Percentiles rank a stretch among this genome's conserved stretches.
Evolutionary conservation across 371 early-diverging fungal genomes (phyloP).

Genomic region (Chytridium lagenaria): DNA sequence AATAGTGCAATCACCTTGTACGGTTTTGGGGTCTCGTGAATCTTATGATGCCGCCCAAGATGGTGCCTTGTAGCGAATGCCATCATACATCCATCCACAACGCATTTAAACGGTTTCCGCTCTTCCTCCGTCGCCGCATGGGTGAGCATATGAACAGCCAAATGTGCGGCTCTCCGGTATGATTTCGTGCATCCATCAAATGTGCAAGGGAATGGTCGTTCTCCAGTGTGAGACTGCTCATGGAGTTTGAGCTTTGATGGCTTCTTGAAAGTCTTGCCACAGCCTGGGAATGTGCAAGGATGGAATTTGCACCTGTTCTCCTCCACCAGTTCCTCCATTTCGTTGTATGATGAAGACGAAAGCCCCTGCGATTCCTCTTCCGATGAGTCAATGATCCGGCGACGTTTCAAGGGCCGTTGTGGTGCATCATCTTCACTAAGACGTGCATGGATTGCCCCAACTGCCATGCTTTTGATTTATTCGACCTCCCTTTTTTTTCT

Average conservation of each 20-base stretch:
- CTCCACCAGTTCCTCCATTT: neutral
- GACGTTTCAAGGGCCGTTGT: no score
- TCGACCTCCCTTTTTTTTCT: no score
- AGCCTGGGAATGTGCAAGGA: constrained; percentile 46
- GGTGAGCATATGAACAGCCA: constrained; percentile 61
- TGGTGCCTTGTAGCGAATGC: constrained; percentile 53
- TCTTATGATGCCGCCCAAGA: constrained; percentile 55
- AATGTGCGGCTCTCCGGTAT: constrained; percentile 62
- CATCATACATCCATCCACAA: constrained; percentile 46
- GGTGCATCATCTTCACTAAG: no score
- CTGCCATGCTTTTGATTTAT: no score
- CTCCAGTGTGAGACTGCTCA: constrained; percentile 65
- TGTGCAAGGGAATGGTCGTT: constrained; percentile 67
- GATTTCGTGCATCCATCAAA: constrained; percentile 62
- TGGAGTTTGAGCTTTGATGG: constrained; percentile 63
- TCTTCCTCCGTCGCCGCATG: constrained; percentile 55
- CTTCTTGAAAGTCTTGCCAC: constrained; percentile 63
- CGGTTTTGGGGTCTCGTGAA: constrained; percentile 50
- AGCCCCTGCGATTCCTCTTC: no score
- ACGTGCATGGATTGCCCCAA: no score
- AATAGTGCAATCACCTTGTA: constrained; percentile 45
- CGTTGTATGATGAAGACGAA: no score
- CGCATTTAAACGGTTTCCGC: constrained; percentile 51
- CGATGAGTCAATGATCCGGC: no score
- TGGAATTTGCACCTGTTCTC: neutral